Percentiles rank a stretch among this genome's conserved stretches.
Evolutionary conservation across 1,284 basidiomycete genomes (phyloP).

Genomic region (Moesziomyces globuligerus): DNA sequence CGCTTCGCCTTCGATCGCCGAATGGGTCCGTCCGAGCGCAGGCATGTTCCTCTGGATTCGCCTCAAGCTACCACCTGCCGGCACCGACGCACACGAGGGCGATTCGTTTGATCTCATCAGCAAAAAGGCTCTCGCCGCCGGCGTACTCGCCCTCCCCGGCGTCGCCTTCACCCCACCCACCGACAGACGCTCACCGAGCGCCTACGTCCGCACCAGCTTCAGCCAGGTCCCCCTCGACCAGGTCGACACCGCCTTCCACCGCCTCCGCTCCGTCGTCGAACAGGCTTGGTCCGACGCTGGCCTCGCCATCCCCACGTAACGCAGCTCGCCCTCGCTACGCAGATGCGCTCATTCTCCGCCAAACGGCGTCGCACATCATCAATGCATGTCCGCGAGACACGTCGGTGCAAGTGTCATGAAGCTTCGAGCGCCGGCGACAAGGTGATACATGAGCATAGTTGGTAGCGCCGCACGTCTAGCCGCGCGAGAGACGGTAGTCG

Average conservation of each 20-base stretch:
- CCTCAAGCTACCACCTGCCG: constrained; percentile 56
- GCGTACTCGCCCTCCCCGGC: constrained; percentile 86
- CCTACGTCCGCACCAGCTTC: constrained; percentile 63
- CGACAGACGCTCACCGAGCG: constrained; percentile 9
- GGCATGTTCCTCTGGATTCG: constrained; percentile 72
- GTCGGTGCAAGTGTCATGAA: too few relatives aligned
- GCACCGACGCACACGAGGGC: constrained; percentile 60
- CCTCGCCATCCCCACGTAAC: constrained; percentile 18
- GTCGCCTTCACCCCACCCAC: constrained; percentile 69
- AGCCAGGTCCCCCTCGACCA: constrained; percentile 55
- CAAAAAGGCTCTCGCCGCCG: constrained; percentile 80
- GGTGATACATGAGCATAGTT: constrained; percentile 3
- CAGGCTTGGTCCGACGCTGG: constrained; percentile 59
- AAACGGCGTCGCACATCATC: too few relatives aligned
- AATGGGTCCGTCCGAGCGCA: constrained; percentile 83
- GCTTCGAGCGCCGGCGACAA: too few relatives aligned
- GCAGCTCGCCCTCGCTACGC: too few relatives aligned
- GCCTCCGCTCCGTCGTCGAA: constrained; percentile 54
- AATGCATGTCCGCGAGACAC: too few relatives aligned
- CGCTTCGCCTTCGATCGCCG: constrained; percentile 36
- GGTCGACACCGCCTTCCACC: constrained; percentile 51
- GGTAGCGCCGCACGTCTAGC: constrained; percentile 19
- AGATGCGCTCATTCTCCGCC: too few relatives aligned
- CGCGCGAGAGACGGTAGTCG: constrained; percentile 76
- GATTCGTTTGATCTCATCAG: constrained; percentile 82